Evolutionary conservation across 2,329 filamentous ascomycete genomes (phyloP).

Genomic region (Xylariaceae sp.): DNA sequence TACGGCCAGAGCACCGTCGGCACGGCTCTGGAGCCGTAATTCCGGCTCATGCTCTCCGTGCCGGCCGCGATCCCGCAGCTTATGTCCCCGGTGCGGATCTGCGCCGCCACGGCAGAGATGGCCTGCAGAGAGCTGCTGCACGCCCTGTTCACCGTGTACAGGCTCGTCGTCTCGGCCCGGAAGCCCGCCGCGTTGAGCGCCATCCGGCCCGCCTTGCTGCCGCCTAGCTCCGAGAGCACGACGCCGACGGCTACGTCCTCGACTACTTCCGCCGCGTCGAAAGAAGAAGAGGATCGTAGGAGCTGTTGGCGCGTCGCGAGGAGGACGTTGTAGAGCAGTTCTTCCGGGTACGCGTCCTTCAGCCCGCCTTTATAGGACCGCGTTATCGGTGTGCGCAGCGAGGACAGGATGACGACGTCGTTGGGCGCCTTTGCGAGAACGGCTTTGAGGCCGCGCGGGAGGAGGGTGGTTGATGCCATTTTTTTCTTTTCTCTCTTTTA

Average conservation of each 20-base stretch:
- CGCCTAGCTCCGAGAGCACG: constrained; percentile 85
- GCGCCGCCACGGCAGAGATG: constrained; percentile 66
- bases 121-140: constrained; percentile 75
- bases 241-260: constrained; percentile 80
- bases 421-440: constrained; percentile 73
- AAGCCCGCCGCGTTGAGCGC: constrained; percentile 80
- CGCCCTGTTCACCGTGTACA: constrained; percentile 85
- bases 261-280: constrained; percentile 18
- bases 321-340: constrained; percentile 68
- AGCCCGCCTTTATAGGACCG: constrained; percentile 77
- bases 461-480: constrained; percentile 27
- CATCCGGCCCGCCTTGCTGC: constrained; percentile 86
- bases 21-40: constrained; percentile 82
- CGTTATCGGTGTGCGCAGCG: constrained; percentile 83
- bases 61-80: constrained; percentile 75
- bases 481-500: not conserved
- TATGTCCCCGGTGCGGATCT: constrained; percentile 70
- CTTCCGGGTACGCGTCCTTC: constrained; percentile 85
- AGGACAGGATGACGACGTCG: constrained; percentile 83
- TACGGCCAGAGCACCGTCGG: constrained; percentile 75
- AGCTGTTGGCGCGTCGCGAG: constrained; percentile 64
- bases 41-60: constrained; percentile 94
- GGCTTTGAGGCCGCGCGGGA: constrained; percentile 63
- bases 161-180: constrained; percentile 62
- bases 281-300: constrained; percentile 61